A percentile compares a stretch with the other conserved stretches of the same genome.
Conservation (phyloP, 805 yeast species). For the Wickerhamomyces xylosicus region DNA sequence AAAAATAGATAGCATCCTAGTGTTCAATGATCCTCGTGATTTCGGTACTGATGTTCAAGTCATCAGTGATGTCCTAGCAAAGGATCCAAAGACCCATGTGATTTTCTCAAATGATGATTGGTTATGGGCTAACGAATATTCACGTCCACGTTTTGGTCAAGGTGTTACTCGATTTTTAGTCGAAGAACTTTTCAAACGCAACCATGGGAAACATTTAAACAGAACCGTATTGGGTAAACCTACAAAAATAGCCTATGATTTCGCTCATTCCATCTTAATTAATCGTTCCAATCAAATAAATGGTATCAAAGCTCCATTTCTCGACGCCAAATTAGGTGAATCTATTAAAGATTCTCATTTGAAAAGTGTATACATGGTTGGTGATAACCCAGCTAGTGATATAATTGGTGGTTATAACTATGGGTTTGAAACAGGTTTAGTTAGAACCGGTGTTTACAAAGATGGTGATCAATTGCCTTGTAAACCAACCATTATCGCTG, state of each 20-base stretch:
- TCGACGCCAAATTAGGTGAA: constrained; percentile 12
- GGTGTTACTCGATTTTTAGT: constrained; percentile 70
- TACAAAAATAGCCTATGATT: constrained; percentile 66
- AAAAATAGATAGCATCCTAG: constrained; percentile 56
- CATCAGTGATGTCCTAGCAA: constrained; percentile 57
- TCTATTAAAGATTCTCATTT: constrained; percentile 28
- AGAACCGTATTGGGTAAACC: constrained; percentile 76
- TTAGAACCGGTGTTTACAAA: constrained; percentile 79
- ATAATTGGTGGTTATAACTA: constrained; percentile 79
- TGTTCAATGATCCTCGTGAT: constrained; percentile 85
- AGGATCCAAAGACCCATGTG: constrained; percentile 59
- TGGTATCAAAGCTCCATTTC: neutral
- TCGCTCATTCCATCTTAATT: constrained; percentile 63
- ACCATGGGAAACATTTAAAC: constrained; percentile 38
- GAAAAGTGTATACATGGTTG: constrained; percentile 80
- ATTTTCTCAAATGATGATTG: constrained; percentile 78
- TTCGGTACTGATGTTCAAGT: constrained; percentile 80
- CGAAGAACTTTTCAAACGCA: constrained; percentile 45
- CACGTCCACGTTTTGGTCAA: constrained; percentile 77
- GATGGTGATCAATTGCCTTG: constrained; percentile 37
- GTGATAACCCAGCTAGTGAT: constrained; percentile 93
- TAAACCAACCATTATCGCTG: constrained; percentile 38
- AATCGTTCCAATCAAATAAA: constrained; percentile 22
- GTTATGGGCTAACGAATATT: constrained; percentile 79
- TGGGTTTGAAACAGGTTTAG: constrained; percentile 85